A percentile compares a stretch with the other conserved stretches of the same genome.
Conservation (phyloP, 2,329 filamentous ascomycete species). For the Colletotrichum somersetense region DNA sequence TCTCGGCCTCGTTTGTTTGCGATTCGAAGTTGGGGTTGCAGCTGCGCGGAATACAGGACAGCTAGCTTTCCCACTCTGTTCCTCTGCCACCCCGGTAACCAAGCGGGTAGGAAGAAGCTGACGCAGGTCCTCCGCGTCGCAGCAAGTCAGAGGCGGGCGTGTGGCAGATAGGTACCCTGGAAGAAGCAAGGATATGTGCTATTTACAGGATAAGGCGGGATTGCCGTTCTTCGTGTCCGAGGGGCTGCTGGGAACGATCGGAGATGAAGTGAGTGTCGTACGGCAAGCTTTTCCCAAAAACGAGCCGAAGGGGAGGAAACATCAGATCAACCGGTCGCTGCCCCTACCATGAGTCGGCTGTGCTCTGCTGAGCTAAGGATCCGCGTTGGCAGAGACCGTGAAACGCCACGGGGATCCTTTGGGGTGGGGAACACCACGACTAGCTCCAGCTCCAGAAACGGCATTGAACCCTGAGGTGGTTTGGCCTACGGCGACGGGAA, state of each 20-base stretch:
- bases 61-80: conserved; percentile 24
- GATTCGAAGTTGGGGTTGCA: conserved; percentile 4
- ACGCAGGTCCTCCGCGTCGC: conserved; percentile 35
- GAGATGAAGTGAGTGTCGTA: conserved; percentile 2
- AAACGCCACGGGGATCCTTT: conserved; percentile 34
- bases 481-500: conserved; percentile 25
- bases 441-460: conserved; percentile 13
- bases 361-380: conserved; percentile 32
- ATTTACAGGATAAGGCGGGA: conserved; percentile 23
- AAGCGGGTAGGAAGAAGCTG: conserved; percentile 36
- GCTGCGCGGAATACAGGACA: conserved; percentile 35
- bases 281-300: conserved; percentile 2
- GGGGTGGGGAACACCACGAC: conserved; percentile 26
- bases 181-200: conserved; percentile 10
- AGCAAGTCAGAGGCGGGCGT: background rate
- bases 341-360: conserved; percentile 10
- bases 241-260: background rate
- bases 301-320: conserved; percentile 15
- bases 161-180: background rate
- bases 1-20: conserved; percentile 16
- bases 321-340: conserved; percentile 28
- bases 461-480: conserved; percentile 13
- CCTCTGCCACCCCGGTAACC: conserved; percentile 30
- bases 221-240: conserved; percentile 4
- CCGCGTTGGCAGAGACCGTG: conserved; percentile 24